Conservation (phyloP, 202 grass and related monocot species). For the Miscanthus sacchariflorus region DNA sequence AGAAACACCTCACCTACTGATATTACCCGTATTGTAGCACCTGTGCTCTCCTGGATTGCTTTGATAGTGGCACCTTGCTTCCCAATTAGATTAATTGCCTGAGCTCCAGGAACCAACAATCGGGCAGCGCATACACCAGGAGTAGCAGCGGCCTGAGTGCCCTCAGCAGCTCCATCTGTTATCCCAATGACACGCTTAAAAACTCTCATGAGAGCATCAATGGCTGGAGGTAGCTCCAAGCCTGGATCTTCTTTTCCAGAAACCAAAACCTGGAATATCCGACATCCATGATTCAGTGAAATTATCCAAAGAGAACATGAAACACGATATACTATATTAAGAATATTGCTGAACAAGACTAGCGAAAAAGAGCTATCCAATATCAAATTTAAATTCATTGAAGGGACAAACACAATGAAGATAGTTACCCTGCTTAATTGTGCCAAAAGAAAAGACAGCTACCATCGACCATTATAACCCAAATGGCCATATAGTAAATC, state of each 20-base stretch:
- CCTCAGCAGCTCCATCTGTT: constrained; percentile 66
- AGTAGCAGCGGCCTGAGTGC: constrained; percentile 40
- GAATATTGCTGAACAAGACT: not conserved
- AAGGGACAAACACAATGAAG: not conserved
- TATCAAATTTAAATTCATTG: constrained; percentile 20
- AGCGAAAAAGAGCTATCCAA: not conserved
- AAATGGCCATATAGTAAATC: not conserved
- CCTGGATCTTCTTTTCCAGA: constrained; percentile 91
- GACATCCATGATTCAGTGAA: constrained; percentile 13
- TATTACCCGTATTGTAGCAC: constrained; percentile 78
- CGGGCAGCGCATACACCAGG: constrained; percentile 70
- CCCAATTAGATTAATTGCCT: constrained; percentile 97
- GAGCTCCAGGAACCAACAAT: constrained; percentile 85
- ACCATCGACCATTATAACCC: not conserved
- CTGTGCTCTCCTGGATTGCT: constrained; percentile 84
- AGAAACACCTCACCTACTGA: constrained; percentile 65
- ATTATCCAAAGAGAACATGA: constrained; percentile 25
- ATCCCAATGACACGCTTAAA: constrained; percentile 91
- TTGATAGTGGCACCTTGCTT: constrained; percentile 94
- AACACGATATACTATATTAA: not conserved
- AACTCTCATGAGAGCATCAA: constrained; percentile 89
- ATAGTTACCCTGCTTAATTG: not conserved
- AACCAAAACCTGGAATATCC: constrained; percentile 78
- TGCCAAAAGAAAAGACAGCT: constrained; percentile 2
- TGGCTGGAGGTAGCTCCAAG: constrained; percentile 79